Conservation (phyloP, 2,329 filamentous ascomycete genomes). For the Fonsecaea multimorphosa region DNA sequence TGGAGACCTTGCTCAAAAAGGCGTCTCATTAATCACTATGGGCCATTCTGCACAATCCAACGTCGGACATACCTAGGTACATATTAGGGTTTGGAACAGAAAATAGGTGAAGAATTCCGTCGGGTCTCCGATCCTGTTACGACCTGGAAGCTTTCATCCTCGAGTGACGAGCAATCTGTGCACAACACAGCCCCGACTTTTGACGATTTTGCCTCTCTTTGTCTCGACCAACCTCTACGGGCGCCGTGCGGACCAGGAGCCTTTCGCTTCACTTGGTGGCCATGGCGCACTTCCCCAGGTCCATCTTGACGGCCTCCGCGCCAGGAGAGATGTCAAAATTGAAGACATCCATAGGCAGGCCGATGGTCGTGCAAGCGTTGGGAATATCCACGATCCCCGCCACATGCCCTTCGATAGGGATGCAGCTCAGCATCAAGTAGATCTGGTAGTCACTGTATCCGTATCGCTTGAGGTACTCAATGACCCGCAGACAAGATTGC, state of each 20-base stretch:
- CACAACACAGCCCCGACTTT: background rate
- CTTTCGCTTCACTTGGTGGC: constrained; percentile 16
- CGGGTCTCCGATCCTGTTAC: no score
- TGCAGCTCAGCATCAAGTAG: constrained; percentile 83
- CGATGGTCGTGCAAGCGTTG: constrained; percentile 87
- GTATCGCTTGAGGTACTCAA: constrained; percentile 79
- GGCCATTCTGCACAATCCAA: background rate
- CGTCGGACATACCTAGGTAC: background rate
- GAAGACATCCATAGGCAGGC: constrained; percentile 90
- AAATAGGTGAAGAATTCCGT: background rate
- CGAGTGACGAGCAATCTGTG: background rate
- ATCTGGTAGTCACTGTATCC: constrained; percentile 77
- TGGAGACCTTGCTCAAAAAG: background rate
- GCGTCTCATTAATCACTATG: background rate
- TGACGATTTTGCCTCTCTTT: background rate
- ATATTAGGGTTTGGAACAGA: background rate
- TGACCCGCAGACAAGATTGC: constrained; percentile 76
- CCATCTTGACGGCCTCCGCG: constrained; percentile 63
- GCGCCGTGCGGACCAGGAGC: background rate
- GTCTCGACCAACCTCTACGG: background rate
- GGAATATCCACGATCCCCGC: constrained; percentile 91
- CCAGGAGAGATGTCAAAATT: constrained; percentile 84
- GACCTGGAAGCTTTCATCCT: background rate
- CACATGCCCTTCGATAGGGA: constrained; percentile 84
- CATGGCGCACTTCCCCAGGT: constrained; percentile 73